Percentiles rank a stretch among this genome's conserved stretches.
phyloP scores from a whole-genome alignment of 495 filamentous ascomycete species.

The Penicillium bovifimosum region DNA sequence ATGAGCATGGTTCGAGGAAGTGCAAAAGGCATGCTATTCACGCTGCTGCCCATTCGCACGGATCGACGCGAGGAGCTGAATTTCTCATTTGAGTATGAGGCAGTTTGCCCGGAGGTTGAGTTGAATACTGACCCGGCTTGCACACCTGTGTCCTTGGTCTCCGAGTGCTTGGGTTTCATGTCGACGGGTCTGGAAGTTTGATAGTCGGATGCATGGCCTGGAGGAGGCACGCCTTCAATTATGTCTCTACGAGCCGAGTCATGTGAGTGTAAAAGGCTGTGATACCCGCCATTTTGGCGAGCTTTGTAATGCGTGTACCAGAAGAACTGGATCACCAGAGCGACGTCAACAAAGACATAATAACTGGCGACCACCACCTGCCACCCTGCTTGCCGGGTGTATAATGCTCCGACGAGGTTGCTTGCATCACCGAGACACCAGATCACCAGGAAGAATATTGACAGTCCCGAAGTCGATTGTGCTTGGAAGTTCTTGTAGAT shows the following conservation, averaged over 20 bases:
- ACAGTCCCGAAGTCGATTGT: constrained; percentile 62
- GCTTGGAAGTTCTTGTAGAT: constrained; percentile 66
- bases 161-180: constrained; percentile 17
- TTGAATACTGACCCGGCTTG: constrained; percentile 21
- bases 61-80: constrained; percentile 29
- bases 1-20: constrained; percentile 43
- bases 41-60: constrained; percentile 19
- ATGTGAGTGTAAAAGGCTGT: constrained; percentile 15
- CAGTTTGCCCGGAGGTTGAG: constrained; percentile 17
- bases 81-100: constrained; percentile 41
- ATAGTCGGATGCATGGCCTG: constrained; percentile 15
- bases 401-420: constrained; percentile 60
- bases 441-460: constrained; percentile 62
- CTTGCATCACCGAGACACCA: constrained; percentile 67
- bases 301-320: constrained; percentile 59
- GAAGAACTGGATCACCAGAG: constrained; percentile 58
- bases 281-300: constrained; percentile 26
- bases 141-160: constrained; percentile 29
- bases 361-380: constrained; percentile 64
- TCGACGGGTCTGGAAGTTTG: constrained; percentile 16
- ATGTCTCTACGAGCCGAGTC: constrained; percentile 19
- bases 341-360: constrained; percentile 62
- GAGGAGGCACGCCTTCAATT: constrained; percentile 30
- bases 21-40: constrained; percentile 27
- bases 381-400: constrained; percentile 64